These are phyloP conservation scores for Botrytis fragariae DNA, from an alignment of 2,329 filamentous ascomycete species.

Conservation along the genomic window DNA sequence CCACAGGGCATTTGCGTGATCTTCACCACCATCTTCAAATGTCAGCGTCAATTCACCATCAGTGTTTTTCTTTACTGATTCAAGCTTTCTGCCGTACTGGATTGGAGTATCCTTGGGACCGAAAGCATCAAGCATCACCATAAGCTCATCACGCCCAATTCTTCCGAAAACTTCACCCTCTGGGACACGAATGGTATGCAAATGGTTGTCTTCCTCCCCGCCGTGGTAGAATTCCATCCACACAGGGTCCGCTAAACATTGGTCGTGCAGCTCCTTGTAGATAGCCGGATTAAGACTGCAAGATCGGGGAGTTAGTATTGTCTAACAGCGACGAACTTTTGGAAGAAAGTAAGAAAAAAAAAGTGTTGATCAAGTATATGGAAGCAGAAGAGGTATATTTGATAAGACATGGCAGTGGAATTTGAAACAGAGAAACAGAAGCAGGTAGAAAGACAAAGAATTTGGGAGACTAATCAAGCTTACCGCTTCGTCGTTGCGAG, in stretches of 20 bases:
- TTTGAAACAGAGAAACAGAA: background rate
- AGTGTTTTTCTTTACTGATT: conserved; percentile 3
- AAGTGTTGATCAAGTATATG: background rate
- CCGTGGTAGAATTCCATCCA: conserved; percentile 21
- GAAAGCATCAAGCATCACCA: conserved; percentile 20
- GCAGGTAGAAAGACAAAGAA: background rate
- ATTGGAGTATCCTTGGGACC: conserved; percentile 7
- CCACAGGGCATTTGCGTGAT: conserved; percentile 20
- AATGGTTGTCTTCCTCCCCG: conserved; percentile 2
- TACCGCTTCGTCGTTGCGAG: conserved; percentile 7
- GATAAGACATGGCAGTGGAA: background rate
- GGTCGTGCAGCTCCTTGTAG: background rate
- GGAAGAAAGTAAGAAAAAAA: background rate
- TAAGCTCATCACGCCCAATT: conserved; percentile 18
- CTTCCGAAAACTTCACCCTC: conserved; percentile 16
- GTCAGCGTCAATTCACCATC: conserved; percentile 16
- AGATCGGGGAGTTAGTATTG: background rate
- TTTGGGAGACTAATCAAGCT: background rate
- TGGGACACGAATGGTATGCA: conserved; percentile 6
- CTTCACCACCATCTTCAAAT: conserved; percentile 20
- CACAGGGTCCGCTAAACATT: conserved; percentile 2
- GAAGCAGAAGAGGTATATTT: background rate
- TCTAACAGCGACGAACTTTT: background rate
- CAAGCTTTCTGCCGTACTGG: conserved; percentile 19
- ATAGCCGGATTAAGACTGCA: conserved; percentile 17